Evolutionary conservation across 1,139 yeast genomes (phyloP).

Genomic region (Lodderomyces metapsilosis): DNA sequence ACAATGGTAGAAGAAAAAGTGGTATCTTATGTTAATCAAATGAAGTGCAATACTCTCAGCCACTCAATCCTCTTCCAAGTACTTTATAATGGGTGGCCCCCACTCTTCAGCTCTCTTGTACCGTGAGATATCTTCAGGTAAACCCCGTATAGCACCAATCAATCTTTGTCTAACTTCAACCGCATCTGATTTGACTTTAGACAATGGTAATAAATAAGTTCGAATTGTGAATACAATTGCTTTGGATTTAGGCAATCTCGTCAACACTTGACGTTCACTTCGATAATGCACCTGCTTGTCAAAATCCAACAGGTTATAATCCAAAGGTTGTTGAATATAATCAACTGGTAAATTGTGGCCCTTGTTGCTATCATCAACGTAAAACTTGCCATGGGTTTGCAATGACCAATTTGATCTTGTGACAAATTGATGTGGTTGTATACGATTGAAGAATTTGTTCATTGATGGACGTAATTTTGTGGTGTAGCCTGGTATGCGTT

Average conservation of each 20-base stretch:
- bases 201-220: conserved; percentile 65
- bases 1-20: no score
- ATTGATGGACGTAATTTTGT: conserved; percentile 54
- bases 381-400: conserved; percentile 53
- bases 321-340: conserved; percentile 28
- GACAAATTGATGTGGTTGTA: conserved; percentile 52
- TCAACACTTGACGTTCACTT: conserved; percentile 60
- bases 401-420: conserved; percentile 63
- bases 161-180: conserved; percentile 38
- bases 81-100: conserved; percentile 38
- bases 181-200: conserved; percentile 53
- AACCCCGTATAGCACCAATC: conserved; percentile 39
- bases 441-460: conserved; percentile 58
- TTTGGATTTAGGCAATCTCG: conserved; percentile 54
- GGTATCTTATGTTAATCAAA: no score
- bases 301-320: conserved; percentile 51
- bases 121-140: conserved; percentile 36
- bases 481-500: conserved; percentile 63
- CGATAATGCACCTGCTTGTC: conserved; percentile 53
- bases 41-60: no score
- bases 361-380: conserved; percentile 52
- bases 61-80: conserved; percentile 17
- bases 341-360: conserved; percentile 39
- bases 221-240: conserved; percentile 60
- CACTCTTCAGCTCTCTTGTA: conserved; percentile 42